Conservation (phyloP, 2,329 filamentous ascomycete genomes). For the Colletotrichum musae region DNA sequence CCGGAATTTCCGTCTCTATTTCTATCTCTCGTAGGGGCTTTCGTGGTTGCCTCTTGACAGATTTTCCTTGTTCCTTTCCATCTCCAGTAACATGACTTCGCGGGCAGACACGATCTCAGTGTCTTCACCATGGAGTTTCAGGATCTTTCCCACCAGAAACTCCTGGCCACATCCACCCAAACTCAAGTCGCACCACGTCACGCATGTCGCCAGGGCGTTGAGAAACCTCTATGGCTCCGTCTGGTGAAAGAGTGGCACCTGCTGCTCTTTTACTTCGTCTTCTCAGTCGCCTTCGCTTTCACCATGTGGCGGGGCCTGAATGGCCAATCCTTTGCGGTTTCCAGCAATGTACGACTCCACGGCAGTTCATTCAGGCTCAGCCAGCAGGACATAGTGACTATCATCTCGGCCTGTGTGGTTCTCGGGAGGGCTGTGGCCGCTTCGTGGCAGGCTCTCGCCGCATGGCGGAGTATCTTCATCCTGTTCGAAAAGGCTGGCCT, state of each 20-base stretch:
- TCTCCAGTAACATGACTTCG: too few species aligned
- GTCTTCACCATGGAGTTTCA: too few species aligned
- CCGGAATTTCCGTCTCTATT: too few species aligned
- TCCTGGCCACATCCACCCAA: too few species aligned
- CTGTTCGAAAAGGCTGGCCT: neutral
- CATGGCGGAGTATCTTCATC: neutral
- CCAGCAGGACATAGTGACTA: neutral
- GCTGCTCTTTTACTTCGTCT: neutral
- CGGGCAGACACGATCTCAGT: too few species aligned
- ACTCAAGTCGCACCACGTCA: too few species aligned
- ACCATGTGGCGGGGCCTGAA: neutral
- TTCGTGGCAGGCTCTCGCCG: neutral
- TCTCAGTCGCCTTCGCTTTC: neutral
- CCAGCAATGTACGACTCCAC: neutral
- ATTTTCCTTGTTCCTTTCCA: too few species aligned
- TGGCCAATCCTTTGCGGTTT: neutral
- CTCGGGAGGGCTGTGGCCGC: neutral
- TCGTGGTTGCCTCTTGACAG: too few species aligned
- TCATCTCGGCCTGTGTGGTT: neutral
- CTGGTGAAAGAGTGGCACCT: conserved; percentile 2
- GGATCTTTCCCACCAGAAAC: too few species aligned
- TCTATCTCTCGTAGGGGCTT: too few species aligned
- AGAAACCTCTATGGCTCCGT: too few species aligned
- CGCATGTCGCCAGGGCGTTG: too few species aligned
- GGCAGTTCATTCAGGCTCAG: neutral